Evolutionary conservation across 2,329 filamentous ascomycete genomes (phyloP).

Genomic region (Tolypocladium tundrense): DNA sequence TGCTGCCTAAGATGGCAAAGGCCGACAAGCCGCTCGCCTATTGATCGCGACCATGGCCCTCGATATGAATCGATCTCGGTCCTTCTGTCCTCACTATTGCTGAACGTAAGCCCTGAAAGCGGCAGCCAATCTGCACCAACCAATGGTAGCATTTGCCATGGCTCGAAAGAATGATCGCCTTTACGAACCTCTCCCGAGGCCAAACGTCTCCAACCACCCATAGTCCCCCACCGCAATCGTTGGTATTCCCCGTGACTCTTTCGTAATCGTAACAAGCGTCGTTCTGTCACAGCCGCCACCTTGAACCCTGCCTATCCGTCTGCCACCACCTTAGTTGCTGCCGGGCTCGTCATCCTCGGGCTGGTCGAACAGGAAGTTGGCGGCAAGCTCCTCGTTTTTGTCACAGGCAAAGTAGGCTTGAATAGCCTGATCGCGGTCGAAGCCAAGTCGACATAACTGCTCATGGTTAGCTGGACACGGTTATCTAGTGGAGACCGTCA

Average conservation of each 20-base stretch:
- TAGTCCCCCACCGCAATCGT: background rate
- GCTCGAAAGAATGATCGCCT: background rate
- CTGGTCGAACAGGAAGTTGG: conserved; percentile 97
- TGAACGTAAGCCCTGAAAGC: background rate
- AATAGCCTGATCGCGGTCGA: conserved; percentile 85
- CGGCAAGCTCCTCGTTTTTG: conserved; percentile 97
- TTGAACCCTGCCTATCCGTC: background rate
- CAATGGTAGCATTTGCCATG: background rate
- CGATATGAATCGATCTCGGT: background rate
- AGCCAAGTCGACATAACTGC: conserved; percentile 84
- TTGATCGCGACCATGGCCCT: background rate
- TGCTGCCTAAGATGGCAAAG: background rate
- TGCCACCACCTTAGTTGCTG: conserved; percentile 25
- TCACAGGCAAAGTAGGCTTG: conserved; percentile 99
- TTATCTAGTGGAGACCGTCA: background rate
- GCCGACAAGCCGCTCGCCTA: background rate
- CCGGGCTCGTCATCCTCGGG: conserved; percentile 68
- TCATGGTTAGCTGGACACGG: conserved; percentile 1
- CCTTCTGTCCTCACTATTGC: background rate
- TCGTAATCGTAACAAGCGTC: conserved; percentile 18
- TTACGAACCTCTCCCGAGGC: background rate
- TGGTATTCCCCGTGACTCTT: conserved; percentile 2
- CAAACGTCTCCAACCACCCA: background rate
- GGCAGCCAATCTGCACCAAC: background rate
- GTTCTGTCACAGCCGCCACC: background rate